Conservation (phyloP, 148 eudicot genomes). For the Cornus suecica region DNA sequence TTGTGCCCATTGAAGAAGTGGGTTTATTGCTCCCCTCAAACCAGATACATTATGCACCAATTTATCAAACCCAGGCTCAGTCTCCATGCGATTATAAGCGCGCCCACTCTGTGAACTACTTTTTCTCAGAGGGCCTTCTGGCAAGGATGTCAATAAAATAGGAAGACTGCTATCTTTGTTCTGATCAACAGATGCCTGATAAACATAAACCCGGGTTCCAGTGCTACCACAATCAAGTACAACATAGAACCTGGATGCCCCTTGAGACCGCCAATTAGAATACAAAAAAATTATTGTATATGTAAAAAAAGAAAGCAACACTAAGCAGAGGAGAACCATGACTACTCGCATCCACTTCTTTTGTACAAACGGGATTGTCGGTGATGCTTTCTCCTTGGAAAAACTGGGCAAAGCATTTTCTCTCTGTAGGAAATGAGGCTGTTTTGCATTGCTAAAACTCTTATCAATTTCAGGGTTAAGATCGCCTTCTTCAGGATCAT, state of each 20-base stretch:
- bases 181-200: constrained; percentile 64
- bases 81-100: constrained; percentile 97
- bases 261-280: constrained; percentile 64
- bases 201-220: constrained; percentile 88
- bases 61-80: constrained; percentile 96
- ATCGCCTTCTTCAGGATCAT: constrained; percentile 56
- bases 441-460: constrained; percentile 30
- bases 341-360: constrained; percentile 58
- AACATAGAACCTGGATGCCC: constrained; percentile 69
- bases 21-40: constrained; percentile 67
- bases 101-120: constrained; percentile 67
- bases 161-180: constrained; percentile 65
- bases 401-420: constrained; percentile 63
- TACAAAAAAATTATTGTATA: constrained; percentile 36
- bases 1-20: constrained; percentile 87
- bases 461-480: constrained; percentile 30
- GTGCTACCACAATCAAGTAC: constrained; percentile 98
- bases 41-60: constrained; percentile 78
- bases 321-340: constrained; percentile 53
- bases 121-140: constrained; percentile 53
- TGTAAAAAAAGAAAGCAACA: constrained; percentile 50
- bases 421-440: constrained; percentile 32
- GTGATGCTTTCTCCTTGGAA: constrained; percentile 72
- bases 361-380: constrained; percentile 28
- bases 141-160: constrained; percentile 66